Evolutionary conservation across 2,329 filamentous ascomycete genomes (phyloP).

Genomic region (Scedosporium aurantiacum): DNA sequence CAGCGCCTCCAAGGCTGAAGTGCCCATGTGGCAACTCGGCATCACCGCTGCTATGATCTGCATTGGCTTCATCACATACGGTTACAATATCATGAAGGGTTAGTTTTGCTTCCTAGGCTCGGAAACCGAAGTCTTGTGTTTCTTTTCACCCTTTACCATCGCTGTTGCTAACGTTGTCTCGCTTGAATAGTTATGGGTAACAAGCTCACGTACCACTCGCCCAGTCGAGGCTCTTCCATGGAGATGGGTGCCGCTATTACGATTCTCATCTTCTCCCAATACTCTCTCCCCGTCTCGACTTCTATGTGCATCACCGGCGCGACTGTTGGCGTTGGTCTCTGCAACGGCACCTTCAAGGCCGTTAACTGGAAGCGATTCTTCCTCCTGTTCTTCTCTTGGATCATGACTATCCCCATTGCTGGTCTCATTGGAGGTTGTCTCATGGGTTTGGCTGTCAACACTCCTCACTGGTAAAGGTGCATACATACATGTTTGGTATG

Average conservation of each 20-base stretch:
- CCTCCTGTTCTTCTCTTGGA: slow-evolving; percentile 54
- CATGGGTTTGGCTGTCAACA: slow-evolving; percentile 29
- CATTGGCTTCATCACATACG: slow-evolving; percentile 60
- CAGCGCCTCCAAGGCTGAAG: slow-evolving; percentile 48
- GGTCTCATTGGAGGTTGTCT: slow-evolving; percentile 28
- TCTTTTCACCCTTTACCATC: too few relatives aligned
- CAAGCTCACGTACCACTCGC: slow-evolving; percentile 62
- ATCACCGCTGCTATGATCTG: slow-evolving; percentile 55
- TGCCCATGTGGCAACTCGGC: slow-evolving; percentile 67
- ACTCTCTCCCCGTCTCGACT: slow-evolving; percentile 63
- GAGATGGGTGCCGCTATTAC: slow-evolving; percentile 71
- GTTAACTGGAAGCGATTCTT: slow-evolving; percentile 67
- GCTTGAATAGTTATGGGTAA: slow-evolving; percentile 58
- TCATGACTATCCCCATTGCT: slow-evolving; percentile 32
- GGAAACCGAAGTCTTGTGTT: too few relatives aligned
- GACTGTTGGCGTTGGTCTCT: slow-evolving; percentile 67
- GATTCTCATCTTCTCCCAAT: slow-evolving; percentile 65
- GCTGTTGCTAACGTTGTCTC: background rate
- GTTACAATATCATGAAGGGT: slow-evolving; percentile 79
- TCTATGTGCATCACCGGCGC: slow-evolving; percentile 76
- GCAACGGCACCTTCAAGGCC: slow-evolving; percentile 60
- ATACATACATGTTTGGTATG: too few relatives aligned
- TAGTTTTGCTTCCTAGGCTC: slow-evolving; percentile 15
- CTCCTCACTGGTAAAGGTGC: slow-evolving; percentile 14
- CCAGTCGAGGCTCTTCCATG: slow-evolving; percentile 54